Evolutionary conservation across 257 asterid species (phyloP).

Genomic region (Fraxinus anomala): DNA sequence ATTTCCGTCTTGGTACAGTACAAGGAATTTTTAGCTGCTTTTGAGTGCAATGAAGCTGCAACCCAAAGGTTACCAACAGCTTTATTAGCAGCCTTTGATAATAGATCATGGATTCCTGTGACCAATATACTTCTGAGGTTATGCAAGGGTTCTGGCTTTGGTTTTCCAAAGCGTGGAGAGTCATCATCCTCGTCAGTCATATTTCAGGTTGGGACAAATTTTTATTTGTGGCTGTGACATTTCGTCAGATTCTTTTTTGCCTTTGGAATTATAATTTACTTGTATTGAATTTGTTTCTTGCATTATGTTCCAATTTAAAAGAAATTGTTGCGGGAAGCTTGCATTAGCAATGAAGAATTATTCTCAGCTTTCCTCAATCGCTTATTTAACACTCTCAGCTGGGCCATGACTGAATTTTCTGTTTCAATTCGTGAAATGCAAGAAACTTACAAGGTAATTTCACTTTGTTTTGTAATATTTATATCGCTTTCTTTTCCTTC

Average conservation of each 20-base stretch:
- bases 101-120: slow-evolving; percentile 94
- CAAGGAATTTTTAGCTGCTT: slow-evolving; percentile 75
- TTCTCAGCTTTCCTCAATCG: slow-evolving; percentile 89
- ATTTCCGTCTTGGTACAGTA: slow-evolving; percentile 85
- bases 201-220: slow-evolving; percentile 56
- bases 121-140: slow-evolving; percentile 79
- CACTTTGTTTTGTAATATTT: slow-evolving; percentile 8
- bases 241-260: neutral
- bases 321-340: slow-evolving; percentile 86
- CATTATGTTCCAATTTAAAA: slow-evolving; percentile 27
- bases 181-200: slow-evolving; percentile 78
- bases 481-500: slow-evolving; percentile 13
- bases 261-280: slow-evolving; percentile 16
- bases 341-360: slow-evolving; percentile 60
- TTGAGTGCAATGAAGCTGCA: slow-evolving; percentile 90
- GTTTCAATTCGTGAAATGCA: slow-evolving; percentile 95
- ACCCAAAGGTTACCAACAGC: slow-evolving; percentile 73
- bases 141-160: slow-evolving; percentile 87
- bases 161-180: slow-evolving; percentile 76
- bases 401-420: slow-evolving; percentile 98
- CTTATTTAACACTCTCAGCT: slow-evolving; percentile 84
- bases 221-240: slow-evolving; percentile 15
- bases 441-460: slow-evolving; percentile 78
- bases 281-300: slow-evolving; percentile 19
- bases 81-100: slow-evolving; percentile 78